Evolutionary conservation across 164 flowering plant genomes (phyloP).

Genomic region (Macadamia integrifolia): DNA sequence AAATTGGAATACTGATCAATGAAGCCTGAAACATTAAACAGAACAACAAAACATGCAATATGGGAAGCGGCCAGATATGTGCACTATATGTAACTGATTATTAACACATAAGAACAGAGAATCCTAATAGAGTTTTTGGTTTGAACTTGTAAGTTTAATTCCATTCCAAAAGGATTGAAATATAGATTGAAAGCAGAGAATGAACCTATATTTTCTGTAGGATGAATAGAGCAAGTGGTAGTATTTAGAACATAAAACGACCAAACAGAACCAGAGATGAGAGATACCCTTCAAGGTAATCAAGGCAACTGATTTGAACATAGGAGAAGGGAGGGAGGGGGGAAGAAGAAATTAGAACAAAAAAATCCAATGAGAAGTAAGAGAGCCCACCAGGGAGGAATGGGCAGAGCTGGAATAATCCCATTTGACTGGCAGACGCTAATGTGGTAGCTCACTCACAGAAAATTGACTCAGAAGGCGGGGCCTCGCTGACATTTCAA

Average conservation of each 20-base stretch:
- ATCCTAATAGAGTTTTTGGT: not conserved
- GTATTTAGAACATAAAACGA: too few species aligned
- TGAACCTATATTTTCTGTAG: too few species aligned
- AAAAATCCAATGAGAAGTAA: too few species aligned
- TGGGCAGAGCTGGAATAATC: slow-evolving; percentile 19
- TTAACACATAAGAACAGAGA: not conserved
- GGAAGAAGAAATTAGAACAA: not conserved
- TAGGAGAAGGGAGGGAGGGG: not conserved
- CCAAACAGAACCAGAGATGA: not conserved
- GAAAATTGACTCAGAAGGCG: slow-evolving; percentile 4
- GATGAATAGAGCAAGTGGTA: too few species aligned
- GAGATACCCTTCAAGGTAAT: not conserved
- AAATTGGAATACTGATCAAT: too few species aligned
- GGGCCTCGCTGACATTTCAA: slow-evolving; percentile 5
- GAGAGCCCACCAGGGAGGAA: slow-evolving; percentile 12
- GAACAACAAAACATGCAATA: too few species aligned
- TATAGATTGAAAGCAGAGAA: too few species aligned
- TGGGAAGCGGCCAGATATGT: too few species aligned
- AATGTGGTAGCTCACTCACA: not conserved
- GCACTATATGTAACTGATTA: too few species aligned
- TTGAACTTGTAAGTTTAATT: not conserved
- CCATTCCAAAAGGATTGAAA: not conserved
- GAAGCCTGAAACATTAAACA: too few species aligned
- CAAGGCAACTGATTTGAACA: too few species aligned
- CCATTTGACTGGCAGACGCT: slow-evolving; percentile 14